Percentiles rank a stretch among this genome's conserved stretches.
phyloP scores from a whole-genome alignment of 192 early-diverging fungal genomes.

The Backusella liffmaniae region DNA sequence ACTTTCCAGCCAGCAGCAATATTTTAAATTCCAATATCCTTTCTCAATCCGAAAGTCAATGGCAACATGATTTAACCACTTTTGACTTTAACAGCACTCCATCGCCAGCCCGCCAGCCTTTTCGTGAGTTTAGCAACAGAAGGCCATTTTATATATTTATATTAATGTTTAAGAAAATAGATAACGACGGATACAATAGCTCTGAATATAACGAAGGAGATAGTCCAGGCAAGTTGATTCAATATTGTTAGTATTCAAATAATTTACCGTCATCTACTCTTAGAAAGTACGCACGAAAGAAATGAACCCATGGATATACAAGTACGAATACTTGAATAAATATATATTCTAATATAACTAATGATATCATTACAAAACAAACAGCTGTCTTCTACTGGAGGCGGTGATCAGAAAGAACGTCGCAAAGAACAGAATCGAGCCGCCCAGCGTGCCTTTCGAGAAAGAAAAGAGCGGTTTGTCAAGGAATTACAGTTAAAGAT shows the following conservation, averaged over 20 bases:
- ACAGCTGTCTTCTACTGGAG: background rate
- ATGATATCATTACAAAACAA: no score
- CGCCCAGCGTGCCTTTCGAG: conserved; percentile 70
- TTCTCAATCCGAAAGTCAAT: background rate
- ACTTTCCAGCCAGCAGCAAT: background rate
- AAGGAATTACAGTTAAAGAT: conserved; percentile 77
- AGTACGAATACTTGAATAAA: background rate
- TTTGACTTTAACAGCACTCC: background rate
- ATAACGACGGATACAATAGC: background rate
- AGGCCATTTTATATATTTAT: background rate
- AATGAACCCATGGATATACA: background rate
- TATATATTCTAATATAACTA: background rate
- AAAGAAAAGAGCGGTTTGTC: conserved; percentile 82
- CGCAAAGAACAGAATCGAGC: conserved; percentile 41
- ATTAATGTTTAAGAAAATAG: background rate
- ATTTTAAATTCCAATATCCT: background rate
- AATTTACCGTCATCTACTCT: background rate
- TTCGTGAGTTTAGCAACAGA: background rate
- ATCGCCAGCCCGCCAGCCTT: background rate
- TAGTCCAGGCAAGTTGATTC: background rate
- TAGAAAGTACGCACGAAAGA: background rate
- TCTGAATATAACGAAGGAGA: background rate
- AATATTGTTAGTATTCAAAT: background rate
- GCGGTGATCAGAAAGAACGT: conserved; percentile 21
- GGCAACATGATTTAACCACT: background rate